Base-by-base conservation (phyloP, 2,329 filamentous ascomycete species). In the Neonectria punicea region DNA sequence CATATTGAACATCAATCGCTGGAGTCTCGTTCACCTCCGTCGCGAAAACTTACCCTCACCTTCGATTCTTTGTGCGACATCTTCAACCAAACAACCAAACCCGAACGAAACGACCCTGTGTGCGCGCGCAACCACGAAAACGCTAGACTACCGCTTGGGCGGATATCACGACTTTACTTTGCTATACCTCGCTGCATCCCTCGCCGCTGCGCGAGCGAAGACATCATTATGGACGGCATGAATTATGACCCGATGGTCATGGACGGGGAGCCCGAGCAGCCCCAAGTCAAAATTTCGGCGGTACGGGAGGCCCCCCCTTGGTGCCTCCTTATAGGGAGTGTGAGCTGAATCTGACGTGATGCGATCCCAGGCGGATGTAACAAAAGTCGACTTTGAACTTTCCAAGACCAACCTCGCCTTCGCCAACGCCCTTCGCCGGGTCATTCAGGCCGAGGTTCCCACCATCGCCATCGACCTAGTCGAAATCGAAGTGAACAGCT, bases 381-480 rank as follows among this genome's bases (percentile, higher is more conserved):
- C 90, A 74, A 91, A 92, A 75, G 94, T 97, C 79, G 92, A 97
- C 82, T 98, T 98, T 84, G 91, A 96, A 80, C 89, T 99, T 63
- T 91, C 89, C 75, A 93, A 93, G 78, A 93, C 95, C 75, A 93
- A 97, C 77, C 90, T 98, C 64, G 88, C 94, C 68, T 93, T 98
- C 74, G 95, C 95, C 74, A 99, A 99, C 85, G 92, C 94, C 50
- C 83, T 98, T 67, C 94, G 95, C 67, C 93, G 95, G 77, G 87
- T 93, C 64, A 95, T 98, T 83, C 90, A 97, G 70, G 93, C 93
- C 74, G 95, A 99, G 82, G 92, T 99, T 65, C 94, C 95, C 11
- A 98, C 93, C 25, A 90, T 98, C 74, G 94, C 96, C 68, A 94
- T 98, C 79, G 95, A 99, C 76, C 88, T 97, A 14, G 94, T 98